Evolutionary conservation across 2,329 filamentous ascomycete genomes (phyloP).

Genomic region (Celoporthe dispersa): DNA sequence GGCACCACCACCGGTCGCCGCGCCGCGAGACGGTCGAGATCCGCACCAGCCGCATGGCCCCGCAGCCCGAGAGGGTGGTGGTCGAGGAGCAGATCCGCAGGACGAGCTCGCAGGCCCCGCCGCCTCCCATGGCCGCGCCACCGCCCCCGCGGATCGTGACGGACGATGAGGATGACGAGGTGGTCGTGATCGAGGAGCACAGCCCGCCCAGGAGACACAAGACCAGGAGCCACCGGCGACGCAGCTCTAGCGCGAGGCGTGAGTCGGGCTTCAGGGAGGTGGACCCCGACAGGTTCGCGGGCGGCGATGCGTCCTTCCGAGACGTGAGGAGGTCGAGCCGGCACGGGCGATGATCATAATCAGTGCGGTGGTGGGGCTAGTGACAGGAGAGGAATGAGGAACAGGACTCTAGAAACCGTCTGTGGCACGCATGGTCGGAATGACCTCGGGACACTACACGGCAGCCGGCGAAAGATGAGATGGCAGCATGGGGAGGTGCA

Average conservation of each 20-base stretch:
- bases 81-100: conserved; percentile 36
- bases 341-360: conserved; percentile 36
- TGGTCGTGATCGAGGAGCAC: conserved; percentile 43
- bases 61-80: conserved; percentile 34
- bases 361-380: conserved; percentile 2
- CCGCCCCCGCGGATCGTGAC: conserved; percentile 32
- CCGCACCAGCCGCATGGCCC: conserved; percentile 26
- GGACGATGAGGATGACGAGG: conserved; percentile 38
- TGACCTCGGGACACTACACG: background rate
- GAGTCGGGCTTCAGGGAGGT: conserved; percentile 39
- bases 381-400: conserved; percentile 17
- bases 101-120: conserved; percentile 22
- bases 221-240: conserved; percentile 31
- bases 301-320: conserved; percentile 37
- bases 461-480: background rate
- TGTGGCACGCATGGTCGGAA: background rate
- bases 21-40: conserved; percentile 38
- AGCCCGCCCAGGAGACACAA: conserved; percentile 35
- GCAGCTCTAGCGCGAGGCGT: conserved; percentile 34
- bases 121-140: conserved; percentile 25
- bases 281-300: conserved; percentile 39
- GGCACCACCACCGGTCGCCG: conserved; percentile 30
- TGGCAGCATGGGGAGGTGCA: background rate
- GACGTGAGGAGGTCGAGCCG: conserved; percentile 41
- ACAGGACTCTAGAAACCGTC: background rate